A percentile compares a stretch with the other conserved stretches of the same genome.
These are phyloP conservation scores for Sporobolomyces roseus DNA, from an alignment of 768 basidiomycete genomes.

Conservation along the genomic window DNA sequence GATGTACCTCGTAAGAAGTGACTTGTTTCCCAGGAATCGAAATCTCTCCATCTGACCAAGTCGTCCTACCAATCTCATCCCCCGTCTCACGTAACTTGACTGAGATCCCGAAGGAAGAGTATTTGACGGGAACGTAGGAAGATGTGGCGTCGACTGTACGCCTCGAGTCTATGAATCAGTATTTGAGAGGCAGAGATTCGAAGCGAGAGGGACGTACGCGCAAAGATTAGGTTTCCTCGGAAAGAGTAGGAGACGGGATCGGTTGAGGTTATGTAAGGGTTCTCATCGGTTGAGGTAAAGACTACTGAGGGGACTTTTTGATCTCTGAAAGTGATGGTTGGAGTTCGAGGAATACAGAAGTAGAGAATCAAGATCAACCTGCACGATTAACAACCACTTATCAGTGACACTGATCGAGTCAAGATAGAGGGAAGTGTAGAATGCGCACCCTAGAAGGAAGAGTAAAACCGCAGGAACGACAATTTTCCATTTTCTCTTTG, in stretches of 20 bases:
- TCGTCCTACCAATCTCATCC: conserved; percentile 3
- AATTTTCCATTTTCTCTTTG: conserved; percentile 17
- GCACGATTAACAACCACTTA: background rate
- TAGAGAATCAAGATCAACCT: conserved; percentile 28
- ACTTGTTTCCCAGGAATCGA: conserved; percentile 9
- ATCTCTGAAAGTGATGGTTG: conserved; percentile 26
- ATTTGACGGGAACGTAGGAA: conserved; percentile 31
- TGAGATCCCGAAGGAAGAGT: conserved; percentile 25
- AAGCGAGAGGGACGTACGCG: conserved; percentile 1
- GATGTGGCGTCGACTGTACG: conserved; percentile 25
- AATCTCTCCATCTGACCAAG: conserved; percentile 25
- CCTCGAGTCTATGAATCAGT: too few species aligned
- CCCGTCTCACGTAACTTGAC: conserved; percentile 28
- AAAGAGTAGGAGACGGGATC: conserved; percentile 30
- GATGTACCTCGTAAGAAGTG: conserved; percentile 22
- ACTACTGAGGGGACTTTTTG: conserved; percentile 10
- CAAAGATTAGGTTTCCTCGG: conserved; percentile 13
- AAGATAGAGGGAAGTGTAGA: background rate
- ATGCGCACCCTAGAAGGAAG: conserved; percentile 22
- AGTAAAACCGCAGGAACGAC: conserved; percentile 1
- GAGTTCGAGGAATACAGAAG: conserved; percentile 29
- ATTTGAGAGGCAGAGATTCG: background rate
- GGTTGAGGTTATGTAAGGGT: conserved; percentile 19
- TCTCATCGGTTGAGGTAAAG: conserved; percentile 15
- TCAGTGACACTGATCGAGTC: too few species aligned